Conservation (phyloP, 441 rosid genomes). For the Geranium incanum region DNA sequence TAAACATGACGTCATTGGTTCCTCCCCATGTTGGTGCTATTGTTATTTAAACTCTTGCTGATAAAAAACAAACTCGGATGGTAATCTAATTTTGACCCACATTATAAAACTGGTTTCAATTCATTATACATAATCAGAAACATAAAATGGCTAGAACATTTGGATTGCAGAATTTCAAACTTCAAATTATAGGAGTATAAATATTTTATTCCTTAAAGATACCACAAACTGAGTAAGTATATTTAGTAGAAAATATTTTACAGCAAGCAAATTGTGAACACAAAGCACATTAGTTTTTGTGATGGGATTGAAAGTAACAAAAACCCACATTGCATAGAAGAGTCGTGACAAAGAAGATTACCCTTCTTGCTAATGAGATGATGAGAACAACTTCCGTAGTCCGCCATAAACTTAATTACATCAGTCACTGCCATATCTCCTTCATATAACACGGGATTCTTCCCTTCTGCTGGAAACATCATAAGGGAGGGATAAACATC, state of each 20-base stretch:
- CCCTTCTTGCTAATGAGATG: slow-evolving; percentile 48
- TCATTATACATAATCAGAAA: neutral
- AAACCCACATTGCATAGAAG: neutral
- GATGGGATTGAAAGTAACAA: neutral
- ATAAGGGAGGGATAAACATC: slow-evolving; percentile 76
- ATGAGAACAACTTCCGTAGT: slow-evolving; percentile 50
- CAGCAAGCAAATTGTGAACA: neutral
- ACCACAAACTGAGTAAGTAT: neutral
- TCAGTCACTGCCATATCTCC: slow-evolving; percentile 69
- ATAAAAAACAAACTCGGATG: too few species aligned
- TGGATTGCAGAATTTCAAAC: neutral
- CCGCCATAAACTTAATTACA: slow-evolving; percentile 61
- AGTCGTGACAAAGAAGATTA: slow-evolving; percentile 22
- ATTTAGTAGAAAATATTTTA: neutral
- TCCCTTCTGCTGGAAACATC: slow-evolving; percentile 76
- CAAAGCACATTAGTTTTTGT: neutral
- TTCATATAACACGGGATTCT: slow-evolving; percentile 45
- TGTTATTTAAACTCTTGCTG: too few species aligned
- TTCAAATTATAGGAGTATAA: neutral
- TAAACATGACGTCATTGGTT: too few species aligned
- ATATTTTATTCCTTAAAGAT: too few species aligned
- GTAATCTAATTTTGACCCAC: neutral
- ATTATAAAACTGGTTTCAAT: neutral
- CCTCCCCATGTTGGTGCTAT: too few species aligned
- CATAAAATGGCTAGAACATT: neutral